Conservation (phyloP, 2,329 filamentous ascomycete species). For the Ilyonectria destructans region DNA sequence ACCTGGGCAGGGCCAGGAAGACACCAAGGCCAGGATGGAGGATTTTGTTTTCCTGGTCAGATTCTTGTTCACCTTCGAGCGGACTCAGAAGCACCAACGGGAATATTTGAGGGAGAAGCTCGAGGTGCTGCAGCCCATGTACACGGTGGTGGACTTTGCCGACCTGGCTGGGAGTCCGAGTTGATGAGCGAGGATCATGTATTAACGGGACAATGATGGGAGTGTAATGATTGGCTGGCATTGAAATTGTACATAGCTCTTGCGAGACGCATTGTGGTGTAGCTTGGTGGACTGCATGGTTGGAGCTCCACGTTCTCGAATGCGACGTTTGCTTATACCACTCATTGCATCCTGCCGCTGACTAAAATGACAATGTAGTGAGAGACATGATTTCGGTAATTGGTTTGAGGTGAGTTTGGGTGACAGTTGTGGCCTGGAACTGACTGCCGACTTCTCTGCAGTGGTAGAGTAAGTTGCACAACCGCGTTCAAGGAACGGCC, state of each 20-base stretch:
- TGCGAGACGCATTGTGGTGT: not conserved
- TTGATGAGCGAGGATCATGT: not conserved
- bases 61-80: constrained; percentile 66
- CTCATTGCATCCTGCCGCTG: no score
- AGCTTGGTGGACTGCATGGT: no score
- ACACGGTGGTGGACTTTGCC: constrained; percentile 50
- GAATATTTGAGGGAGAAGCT: constrained; percentile 60
- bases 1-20: constrained; percentile 56
- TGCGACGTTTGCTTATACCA: no score
- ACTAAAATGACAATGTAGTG: no score
- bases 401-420: no score
- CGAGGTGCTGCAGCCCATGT: constrained; percentile 52
- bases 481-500: no score
- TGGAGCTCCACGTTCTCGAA: no score
- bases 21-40: constrained; percentile 64
- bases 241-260: not conserved
- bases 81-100: constrained; percentile 63
- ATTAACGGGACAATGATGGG: not conserved
- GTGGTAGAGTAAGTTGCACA: no score
- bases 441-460: no score
- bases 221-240: not conserved
- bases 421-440: no score
- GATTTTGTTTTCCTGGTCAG: constrained; percentile 69
- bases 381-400: no score
- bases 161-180: constrained; percentile 48